Evolutionary conservation across 768 basidiomycete genomes (phyloP).

Genomic region (Phlebiopsis flavidoalba): DNA sequence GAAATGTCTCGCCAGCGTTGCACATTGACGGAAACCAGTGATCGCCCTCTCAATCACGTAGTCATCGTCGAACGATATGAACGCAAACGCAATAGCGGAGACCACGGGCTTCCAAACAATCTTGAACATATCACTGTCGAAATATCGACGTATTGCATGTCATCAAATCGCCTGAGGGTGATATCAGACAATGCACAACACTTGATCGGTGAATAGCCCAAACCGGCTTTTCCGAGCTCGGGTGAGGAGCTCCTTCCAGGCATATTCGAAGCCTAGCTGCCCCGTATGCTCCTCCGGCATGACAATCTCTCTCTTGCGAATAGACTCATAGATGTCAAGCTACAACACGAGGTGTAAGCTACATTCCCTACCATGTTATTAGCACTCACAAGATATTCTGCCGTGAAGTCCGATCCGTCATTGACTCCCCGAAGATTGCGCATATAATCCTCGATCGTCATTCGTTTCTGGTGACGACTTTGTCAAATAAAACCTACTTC

Average conservation of each 20-base stretch:
- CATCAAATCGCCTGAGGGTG: slow-evolving; percentile 54
- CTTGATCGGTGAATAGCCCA: neutral
- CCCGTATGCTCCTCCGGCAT: slow-evolving; percentile 98
- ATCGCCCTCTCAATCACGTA: slow-evolving; percentile 94
- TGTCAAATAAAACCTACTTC: neutral
- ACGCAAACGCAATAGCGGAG: slow-evolving; percentile 92
- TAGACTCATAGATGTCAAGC: slow-evolving; percentile 91
- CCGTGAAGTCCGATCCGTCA: slow-evolving; percentile 73
- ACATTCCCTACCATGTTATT: neutral
- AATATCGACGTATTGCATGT: slow-evolving; percentile 72
- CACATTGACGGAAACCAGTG: slow-evolving; percentile 95
- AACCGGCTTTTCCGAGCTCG: slow-evolving; percentile 80
- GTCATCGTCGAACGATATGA: slow-evolving; percentile 95
- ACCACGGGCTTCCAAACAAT: slow-evolving; percentile 90
- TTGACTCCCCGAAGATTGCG: slow-evolving; percentile 93
- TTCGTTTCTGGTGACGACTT: slow-evolving; percentile 65
- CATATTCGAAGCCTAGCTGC: slow-evolving; percentile 95
- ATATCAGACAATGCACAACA: neutral
- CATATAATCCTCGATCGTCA: slow-evolving; percentile 93
- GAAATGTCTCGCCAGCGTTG: slow-evolving; percentile 87
- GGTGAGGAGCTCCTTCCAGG: slow-evolving; percentile 92
- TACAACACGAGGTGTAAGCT: slow-evolving; percentile 25
- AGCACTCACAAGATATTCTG: slow-evolving; percentile 74
- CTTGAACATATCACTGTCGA: slow-evolving; percentile 93
- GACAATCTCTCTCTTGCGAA: slow-evolving; percentile 89